Percentiles rank a stretch among this genome's conserved stretches.
Conservation (phyloP, 768 basidiomycete genomes). For the Suillus lakei region DNA sequence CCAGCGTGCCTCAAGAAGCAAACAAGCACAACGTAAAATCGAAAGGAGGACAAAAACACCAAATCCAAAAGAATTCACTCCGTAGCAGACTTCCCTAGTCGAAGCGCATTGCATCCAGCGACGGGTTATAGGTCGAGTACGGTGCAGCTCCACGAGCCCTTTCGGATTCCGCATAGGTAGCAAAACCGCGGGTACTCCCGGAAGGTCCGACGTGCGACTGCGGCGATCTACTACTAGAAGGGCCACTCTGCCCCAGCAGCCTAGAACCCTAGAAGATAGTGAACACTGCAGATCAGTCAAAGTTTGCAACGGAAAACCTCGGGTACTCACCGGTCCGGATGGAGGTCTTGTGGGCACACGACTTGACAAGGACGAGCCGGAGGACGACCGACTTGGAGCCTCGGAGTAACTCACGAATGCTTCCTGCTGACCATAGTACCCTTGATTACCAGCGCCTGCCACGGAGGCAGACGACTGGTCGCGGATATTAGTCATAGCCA, state of each 20-base stretch:
- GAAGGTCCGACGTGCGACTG: constrained; percentile 20
- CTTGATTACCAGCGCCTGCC: constrained; percentile 20
- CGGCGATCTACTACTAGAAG: constrained; percentile 22
- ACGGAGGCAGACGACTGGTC: constrained; percentile 31
- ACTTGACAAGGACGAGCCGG: constrained; percentile 37
- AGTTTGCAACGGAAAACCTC: not conserved
- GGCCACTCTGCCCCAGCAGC: constrained; percentile 22
- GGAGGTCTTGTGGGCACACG: constrained; percentile 37
- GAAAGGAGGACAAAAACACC: not conserved
- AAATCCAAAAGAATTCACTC: constrained; percentile 5
- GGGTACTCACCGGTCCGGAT: constrained; percentile 28
- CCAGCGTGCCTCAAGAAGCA: constrained; percentile 2
- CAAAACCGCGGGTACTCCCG: constrained; percentile 13
- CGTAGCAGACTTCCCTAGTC: constrained; percentile 13
- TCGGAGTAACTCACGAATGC: constrained; percentile 28
- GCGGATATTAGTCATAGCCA: constrained; percentile 36
- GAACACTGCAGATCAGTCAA: not conserved
- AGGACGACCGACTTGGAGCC: constrained; percentile 35
- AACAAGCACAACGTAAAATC: not conserved
- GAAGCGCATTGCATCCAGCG: constrained; percentile 30
- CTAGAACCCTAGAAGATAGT: constrained; percentile 27
- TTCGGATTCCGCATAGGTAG: constrained; percentile 28
- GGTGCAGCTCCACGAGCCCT: constrained; percentile 26
- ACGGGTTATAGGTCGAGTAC: constrained; percentile 26
- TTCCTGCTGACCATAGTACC: constrained; percentile 29